These are phyloP conservation scores for Colletotrichum caudatum DNA, from an alignment of 2,329 filamentous ascomycete species.

Conservation along the genomic window DNA sequence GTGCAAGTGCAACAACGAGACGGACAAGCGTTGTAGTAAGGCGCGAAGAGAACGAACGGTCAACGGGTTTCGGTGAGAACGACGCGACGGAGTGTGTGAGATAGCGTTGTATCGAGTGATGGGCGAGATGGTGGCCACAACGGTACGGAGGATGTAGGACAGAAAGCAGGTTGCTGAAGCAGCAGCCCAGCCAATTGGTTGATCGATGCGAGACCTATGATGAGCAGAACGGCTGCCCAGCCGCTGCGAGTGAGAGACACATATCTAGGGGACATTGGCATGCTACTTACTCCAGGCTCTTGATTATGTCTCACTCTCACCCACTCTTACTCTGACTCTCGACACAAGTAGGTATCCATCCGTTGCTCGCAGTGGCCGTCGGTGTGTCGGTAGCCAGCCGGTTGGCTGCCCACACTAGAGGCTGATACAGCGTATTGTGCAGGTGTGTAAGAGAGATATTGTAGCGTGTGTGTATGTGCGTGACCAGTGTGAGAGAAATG, in stretches of 20 bases:
- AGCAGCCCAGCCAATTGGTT: slow-evolving; percentile 7
- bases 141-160: slow-evolving; percentile 16
- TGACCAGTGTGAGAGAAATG: neutral
- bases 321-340: neutral
- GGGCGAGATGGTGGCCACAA: neutral
- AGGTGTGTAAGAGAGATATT: neutral
- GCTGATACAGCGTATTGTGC: neutral
- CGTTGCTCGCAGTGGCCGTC: too few species aligned
- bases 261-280: neutral
- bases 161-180: slow-evolving; percentile 8
- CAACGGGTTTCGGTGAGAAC: neutral
- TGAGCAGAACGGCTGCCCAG: slow-evolving; percentile 35
- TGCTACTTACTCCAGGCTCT: neutral
- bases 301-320: neutral
- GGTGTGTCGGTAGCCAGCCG: too few species aligned
- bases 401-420: neutral
- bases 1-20: neutral
- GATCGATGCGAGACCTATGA: slow-evolving; percentile 3
- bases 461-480: neutral
- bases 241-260: slow-evolving; percentile 14
- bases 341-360: too few species aligned
- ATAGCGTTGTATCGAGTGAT: slow-evolving; percentile 13
- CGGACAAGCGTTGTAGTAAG: neutral
- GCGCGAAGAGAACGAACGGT: neutral
- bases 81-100: neutral